Base-by-base conservation (phyloP, 257 asterid species). In the Plantago elongata region DNA sequence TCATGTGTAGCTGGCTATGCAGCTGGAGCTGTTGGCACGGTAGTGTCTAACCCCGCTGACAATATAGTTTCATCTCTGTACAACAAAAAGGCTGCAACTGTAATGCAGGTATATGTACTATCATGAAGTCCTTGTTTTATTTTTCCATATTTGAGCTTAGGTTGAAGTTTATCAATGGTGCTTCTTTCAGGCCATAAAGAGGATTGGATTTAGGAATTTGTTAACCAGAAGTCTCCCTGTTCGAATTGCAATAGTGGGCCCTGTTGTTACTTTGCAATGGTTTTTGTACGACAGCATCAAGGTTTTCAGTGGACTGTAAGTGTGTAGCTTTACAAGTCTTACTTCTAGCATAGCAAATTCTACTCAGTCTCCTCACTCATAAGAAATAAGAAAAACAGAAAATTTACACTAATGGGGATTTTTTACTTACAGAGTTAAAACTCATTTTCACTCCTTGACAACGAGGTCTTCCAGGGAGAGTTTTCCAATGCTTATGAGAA, bases 21-120 rank as follows among this genome's bases (percentile, higher is more conserved):
- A 57, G 84, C 95, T 60, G 95, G 89, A 47, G 77, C 87, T 55
- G 75, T 79, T 69, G 87, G 89, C 40, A 81, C 95, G 54, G 46
- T 84, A 11, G 60, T 84, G 66, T 86, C 95, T 40, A 86, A 86
- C 59, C 92, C 92, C 45, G 92, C 92, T 38, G 92, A 86, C 75
- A 84, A 81, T 70, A 74, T 86, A 15, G 85, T 86, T 68, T 75
- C 92, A 42, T 70, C 84, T 42, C 92, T 86, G 55, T 79, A 79
- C 78, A 83, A 81, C 57, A 77, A 76, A 55, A 78, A 72, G 73
- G 82, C 83, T 51, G 63, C 76, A 46, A 76, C 74, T 14, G 54
- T 75, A 14, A 45, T 65, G 69, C 83, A 81, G 84, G 94, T 77
- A 78, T 1, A 15, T 29, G 38, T 11, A 7, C n/a, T 34, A 9